Evolutionary conservation across 2,329 filamentous ascomycete genomes (phyloP), one percentile per base, ranked within the genome.

Genomic region (Gliomastix tumulicola): DNA sequence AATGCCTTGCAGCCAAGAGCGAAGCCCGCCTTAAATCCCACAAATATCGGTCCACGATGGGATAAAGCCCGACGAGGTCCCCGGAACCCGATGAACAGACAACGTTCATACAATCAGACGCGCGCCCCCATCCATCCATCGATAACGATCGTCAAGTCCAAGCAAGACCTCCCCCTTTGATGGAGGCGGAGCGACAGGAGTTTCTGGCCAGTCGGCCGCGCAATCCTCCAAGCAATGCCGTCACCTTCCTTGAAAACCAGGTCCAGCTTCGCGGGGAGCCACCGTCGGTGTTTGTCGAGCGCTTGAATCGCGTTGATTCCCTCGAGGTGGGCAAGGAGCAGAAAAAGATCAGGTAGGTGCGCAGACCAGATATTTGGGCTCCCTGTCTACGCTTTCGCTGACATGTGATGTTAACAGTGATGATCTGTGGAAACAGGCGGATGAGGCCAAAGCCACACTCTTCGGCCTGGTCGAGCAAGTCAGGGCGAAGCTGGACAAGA

Each of bases 391-490:
- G 34, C 18, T 19, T 15, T 18, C 15, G 15, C 21, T 36, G 21
- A 20, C 17, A 6, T 9, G 21, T 19, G 7, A 13, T 5, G 13
- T 6, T 23, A 6, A 12, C 21, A 40, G 40, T 12, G 22, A 10
- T 6, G 40, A 25, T 5, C 7, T 45, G 16, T 45, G 43, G 43
- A 38, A 35, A 17, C 19, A 41, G 19, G 39, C 23, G 3, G 32
- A 41, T 4, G 39, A 30, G 8, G 43, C 43, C 12, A 41, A 41
- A 32, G 33, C 36, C 4, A 18, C n/a, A 3, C 35, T 45, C 3
- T 40, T 45, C 13, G 37, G 33, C 11, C 27, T 45, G 4, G 41
- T 45, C 36, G n/a, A 36, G n/a, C 18, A 45, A 20, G 43, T 39
- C 3, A 32, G 36, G 12, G 18, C n/a, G 9, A 39, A 39, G 16